A percentile compares a stretch with the other conserved stretches of the same genome.
These are phyloP conservation scores for Nicotiana obtusifolia DNA, from an alignment of 257 asterid genomes.

Conservation along the genomic window DNA sequence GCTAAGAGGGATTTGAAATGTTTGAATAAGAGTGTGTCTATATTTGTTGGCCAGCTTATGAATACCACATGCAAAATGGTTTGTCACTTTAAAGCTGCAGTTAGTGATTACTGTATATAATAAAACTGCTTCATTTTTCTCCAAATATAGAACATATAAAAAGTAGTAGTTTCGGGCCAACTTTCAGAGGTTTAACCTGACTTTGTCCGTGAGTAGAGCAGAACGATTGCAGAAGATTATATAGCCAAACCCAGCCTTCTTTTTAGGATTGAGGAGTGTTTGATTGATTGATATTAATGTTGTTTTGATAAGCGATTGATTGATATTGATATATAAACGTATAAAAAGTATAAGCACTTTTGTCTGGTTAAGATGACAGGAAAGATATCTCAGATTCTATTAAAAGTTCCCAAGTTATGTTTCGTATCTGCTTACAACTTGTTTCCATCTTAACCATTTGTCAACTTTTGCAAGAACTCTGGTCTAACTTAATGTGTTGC, in stretches of 20 bases:
- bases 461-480: not conserved
- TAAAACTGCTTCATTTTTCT: not conserved
- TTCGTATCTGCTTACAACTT: not conserved
- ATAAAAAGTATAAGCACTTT: no score
- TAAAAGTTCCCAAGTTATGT: not conserved
- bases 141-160: not conserved
- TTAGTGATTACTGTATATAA: not conserved
- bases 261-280: not conserved
- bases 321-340: not conserved
- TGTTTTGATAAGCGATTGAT: not conserved
- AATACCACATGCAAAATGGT: not conserved
- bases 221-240: not conserved
- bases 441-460: not conserved
- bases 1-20: no score
- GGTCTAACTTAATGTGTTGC: conserved; percentile 13
- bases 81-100: not conserved
- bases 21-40: no score
- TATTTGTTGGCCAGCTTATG: not conserved
- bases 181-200: no score
- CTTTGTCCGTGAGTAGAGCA: not conserved
- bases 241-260: not conserved
- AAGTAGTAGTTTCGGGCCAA: not conserved
- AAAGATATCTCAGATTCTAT: not conserved
- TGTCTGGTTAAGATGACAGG: not conserved
- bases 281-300: not conserved